A percentile compares a stretch with the other conserved stretches of the same genome.
phyloP scores from a whole-genome alignment of 2,329 filamentous ascomycete species.

The Colletotrichum sansevieriae region DNA sequence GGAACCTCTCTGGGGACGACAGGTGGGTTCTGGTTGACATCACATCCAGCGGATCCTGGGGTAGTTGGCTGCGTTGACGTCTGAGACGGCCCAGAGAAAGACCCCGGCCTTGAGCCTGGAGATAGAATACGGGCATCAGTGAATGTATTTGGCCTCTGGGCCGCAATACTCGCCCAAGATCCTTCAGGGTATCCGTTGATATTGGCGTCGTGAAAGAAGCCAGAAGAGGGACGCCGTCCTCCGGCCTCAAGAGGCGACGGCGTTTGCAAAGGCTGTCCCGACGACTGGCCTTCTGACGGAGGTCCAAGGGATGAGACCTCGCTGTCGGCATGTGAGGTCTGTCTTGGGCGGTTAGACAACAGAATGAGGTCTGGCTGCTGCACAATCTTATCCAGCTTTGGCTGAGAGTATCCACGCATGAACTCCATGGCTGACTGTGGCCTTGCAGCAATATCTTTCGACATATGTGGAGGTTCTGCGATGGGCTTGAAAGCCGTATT shows the following conservation, averaged over 20 bases:
- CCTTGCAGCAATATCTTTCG: not conserved
- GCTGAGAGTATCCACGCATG: not conserved
- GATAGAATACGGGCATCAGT: slow-evolving; percentile 1
- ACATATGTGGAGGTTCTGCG: not conserved
- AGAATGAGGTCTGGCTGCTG: not conserved
- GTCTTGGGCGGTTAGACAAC: not conserved
- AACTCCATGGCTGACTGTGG: slow-evolving; percentile 12
- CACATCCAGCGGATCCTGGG: not conserved
- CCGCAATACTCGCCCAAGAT: not conserved
- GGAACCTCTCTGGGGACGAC: slow-evolving; percentile 6
- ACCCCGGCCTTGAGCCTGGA: slow-evolving; percentile 19
- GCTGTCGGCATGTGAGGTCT: slow-evolving; percentile 26
- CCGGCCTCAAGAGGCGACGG: slow-evolving; percentile 48
- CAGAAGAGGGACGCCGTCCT: slow-evolving; percentile 27
- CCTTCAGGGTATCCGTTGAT: not conserved
- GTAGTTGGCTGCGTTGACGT: not conserved
- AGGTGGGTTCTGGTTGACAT: slow-evolving; percentile 28
- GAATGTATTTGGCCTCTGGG: not conserved
- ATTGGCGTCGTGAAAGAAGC: slow-evolving; percentile 41
- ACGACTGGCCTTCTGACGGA: slow-evolving; percentile 46
- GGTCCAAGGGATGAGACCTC: slow-evolving; percentile 48
- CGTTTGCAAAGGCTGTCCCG: slow-evolving; percentile 44
- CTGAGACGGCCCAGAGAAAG: slow-evolving; percentile 24
- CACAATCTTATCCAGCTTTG: not conserved
- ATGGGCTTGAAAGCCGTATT: not conserved